Evolutionary conservation across 805 yeast genomes (phyloP).

Genomic region (Ogataea populi-albae): DNA sequence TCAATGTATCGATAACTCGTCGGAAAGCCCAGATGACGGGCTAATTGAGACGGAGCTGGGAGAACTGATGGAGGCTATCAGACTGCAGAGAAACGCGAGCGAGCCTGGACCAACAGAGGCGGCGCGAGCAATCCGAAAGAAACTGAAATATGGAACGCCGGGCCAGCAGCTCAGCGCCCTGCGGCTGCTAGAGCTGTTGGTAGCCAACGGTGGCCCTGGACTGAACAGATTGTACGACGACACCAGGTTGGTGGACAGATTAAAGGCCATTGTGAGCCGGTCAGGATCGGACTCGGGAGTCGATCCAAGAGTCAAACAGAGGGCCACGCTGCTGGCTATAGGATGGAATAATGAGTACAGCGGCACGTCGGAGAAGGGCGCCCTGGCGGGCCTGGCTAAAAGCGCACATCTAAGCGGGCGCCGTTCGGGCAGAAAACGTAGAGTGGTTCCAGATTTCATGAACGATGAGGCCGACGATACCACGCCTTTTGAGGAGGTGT

Average conservation of each 20-base stretch:
- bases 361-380: slow-evolving; percentile 47
- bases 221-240: slow-evolving; percentile 60
- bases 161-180: slow-evolving; percentile 67
- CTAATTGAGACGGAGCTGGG: slow-evolving; percentile 44
- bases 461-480: slow-evolving; percentile 48
- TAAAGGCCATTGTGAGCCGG: slow-evolving; percentile 47
- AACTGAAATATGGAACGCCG: slow-evolving; percentile 76
- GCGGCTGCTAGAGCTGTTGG: slow-evolving; percentile 52
- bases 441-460: slow-evolving; percentile 42
- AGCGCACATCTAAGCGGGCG: slow-evolving; percentile 30
- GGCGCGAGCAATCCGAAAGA: slow-evolving; percentile 87
- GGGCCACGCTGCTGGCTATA: slow-evolving; percentile 48
- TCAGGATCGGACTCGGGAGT: slow-evolving; percentile 26
- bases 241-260: slow-evolving; percentile 60
- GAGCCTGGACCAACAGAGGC: slow-evolving; percentile 63
- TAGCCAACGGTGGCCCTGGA: slow-evolving; percentile 49
- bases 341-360: slow-evolving; percentile 66
- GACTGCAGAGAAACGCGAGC: slow-evolving; percentile 27
- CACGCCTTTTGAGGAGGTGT: slow-evolving; percentile 34
- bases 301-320: slow-evolving; percentile 43
- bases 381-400: slow-evolving; percentile 45
- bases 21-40: slow-evolving; percentile 42
- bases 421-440: slow-evolving; percentile 1
- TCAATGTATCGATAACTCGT: slow-evolving; percentile 42
- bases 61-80: slow-evolving; percentile 55